Evolutionary conservation across 176 grass and related monocot genomes (phyloP).

Genomic region (Ensete ventricosum): DNA sequence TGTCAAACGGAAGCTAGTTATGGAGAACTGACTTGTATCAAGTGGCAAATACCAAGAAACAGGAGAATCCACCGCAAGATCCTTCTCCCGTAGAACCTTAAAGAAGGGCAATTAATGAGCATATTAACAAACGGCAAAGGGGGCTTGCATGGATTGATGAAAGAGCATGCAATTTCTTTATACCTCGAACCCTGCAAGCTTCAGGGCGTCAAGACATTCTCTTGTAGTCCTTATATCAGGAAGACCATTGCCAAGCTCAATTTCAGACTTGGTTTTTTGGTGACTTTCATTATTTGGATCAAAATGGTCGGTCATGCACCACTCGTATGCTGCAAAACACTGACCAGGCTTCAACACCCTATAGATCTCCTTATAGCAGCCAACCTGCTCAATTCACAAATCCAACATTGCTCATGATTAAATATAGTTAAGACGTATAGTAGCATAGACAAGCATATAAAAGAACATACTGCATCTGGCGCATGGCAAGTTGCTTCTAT

Average conservation of each 20-base stretch:
- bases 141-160: not conserved
- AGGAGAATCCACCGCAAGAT: constrained; percentile 77
- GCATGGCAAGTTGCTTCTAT: constrained; percentile 78
- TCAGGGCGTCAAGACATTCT: constrained; percentile 87
- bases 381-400: constrained; percentile 46
- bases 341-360: constrained; percentile 92
- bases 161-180: not conserved
- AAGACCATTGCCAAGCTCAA: constrained; percentile 87
- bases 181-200: constrained; percentile 92
- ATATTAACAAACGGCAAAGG: not conserved
- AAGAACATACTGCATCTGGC: constrained; percentile 42
- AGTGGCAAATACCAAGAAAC: constrained; percentile 89
- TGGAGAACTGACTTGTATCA: constrained; percentile 65
- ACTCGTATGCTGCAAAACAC: constrained; percentile 86
- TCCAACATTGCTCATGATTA: not conserved
- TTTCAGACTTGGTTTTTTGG: constrained; percentile 72
- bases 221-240: constrained; percentile 73
- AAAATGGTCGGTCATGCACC: constrained; percentile 89
- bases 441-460: not conserved
- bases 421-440: constrained; percentile 4
- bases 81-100: constrained; percentile 85
- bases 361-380: constrained; percentile 89
- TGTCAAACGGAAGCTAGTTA: constrained; percentile 89
- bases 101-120: constrained; percentile 8
- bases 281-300: constrained; percentile 69